Evolutionary conservation across 2,329 filamentous ascomycete genomes (phyloP).

Genomic region (Epichloe amarillans): DNA sequence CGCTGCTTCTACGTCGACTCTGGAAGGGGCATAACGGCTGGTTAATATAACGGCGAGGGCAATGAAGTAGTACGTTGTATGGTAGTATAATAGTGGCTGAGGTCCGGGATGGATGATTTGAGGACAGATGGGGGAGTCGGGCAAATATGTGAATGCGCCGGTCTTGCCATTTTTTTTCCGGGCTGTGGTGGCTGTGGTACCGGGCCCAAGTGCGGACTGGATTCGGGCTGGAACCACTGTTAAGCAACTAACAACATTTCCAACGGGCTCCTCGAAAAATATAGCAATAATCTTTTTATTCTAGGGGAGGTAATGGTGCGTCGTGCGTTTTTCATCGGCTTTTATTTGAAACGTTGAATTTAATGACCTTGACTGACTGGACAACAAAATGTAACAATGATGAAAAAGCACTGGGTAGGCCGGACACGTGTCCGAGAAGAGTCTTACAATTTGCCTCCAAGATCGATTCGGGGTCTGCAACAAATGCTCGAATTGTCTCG

Average conservation of each 20-base stretch:
- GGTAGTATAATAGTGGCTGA: not conserved
- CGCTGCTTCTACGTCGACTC: not conserved
- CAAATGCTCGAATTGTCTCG: too few relatives aligned
- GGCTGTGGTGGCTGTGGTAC: not conserved
- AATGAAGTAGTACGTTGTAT: not conserved
- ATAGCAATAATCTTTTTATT: too few relatives aligned
- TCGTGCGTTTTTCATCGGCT: too few relatives aligned
- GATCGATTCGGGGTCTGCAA: too few relatives aligned
- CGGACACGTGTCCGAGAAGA: too few relatives aligned
- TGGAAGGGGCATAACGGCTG: not conserved
- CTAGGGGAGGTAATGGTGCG: too few relatives aligned
- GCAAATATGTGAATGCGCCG: constrained; percentile 5
- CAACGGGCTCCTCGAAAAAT: too few relatives aligned
- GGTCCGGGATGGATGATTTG: constrained; percentile 2
- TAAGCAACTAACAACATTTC: not conserved
- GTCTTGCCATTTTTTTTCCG: not conserved
- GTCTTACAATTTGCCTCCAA: too few relatives aligned
- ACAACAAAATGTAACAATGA: too few relatives aligned
- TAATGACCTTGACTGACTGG: too few relatives aligned
- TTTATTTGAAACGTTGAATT: too few relatives aligned
- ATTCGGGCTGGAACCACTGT: not conserved
- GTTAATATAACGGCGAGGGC: not conserved
- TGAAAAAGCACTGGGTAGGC: too few relatives aligned
- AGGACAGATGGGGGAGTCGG: constrained; percentile 6
- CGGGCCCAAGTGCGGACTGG: not conserved